phyloP scores from a whole-genome alignment of 305 asterid species.

The Plantago rigida region DNA sequence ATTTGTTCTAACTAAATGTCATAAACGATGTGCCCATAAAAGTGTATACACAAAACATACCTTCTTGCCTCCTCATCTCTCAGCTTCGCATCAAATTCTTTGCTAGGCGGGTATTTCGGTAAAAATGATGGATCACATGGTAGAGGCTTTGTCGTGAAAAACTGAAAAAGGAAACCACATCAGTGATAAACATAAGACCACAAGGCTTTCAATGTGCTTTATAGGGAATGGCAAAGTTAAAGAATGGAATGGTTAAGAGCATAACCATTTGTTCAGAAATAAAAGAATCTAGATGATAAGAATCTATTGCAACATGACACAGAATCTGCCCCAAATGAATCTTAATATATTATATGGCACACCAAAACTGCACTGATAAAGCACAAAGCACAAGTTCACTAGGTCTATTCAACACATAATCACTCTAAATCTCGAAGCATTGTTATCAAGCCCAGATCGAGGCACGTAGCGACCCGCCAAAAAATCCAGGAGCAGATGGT shows the following conservation, averaged over 20 bases:
- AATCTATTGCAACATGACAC: neutral
- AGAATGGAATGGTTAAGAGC: neutral
- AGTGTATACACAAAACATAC: constrained; percentile 26
- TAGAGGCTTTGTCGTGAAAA: constrained; percentile 48
- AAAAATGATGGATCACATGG: constrained; percentile 52
- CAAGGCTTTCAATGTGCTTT: neutral
- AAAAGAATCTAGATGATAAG: neutral
- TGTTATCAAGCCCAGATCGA: too few relatives aligned
- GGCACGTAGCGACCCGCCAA: too few relatives aligned
- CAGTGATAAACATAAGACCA: constrained; percentile 10
- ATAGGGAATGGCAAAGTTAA: neutral
- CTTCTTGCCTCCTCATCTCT: constrained; percentile 50
- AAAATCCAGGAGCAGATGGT: too few relatives aligned
- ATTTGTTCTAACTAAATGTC: neutral
- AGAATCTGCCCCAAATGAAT: neutral
- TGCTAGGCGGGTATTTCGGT: constrained; percentile 58
- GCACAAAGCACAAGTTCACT: neutral
- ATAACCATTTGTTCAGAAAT: neutral
- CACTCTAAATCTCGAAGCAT: neutral
- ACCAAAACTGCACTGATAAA: constrained; percentile 4
- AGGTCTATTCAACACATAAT: too few relatives aligned
- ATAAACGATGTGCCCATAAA: neutral
- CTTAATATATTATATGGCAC: constrained; percentile 1
- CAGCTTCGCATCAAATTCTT: constrained; percentile 49
- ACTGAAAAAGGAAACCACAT: constrained; percentile 28